Percentiles rank a stretch among this genome's conserved stretches.
phyloP scores from a whole-genome alignment of 768 basidiomycete genomes.

The Amanita thiersii region DNA sequence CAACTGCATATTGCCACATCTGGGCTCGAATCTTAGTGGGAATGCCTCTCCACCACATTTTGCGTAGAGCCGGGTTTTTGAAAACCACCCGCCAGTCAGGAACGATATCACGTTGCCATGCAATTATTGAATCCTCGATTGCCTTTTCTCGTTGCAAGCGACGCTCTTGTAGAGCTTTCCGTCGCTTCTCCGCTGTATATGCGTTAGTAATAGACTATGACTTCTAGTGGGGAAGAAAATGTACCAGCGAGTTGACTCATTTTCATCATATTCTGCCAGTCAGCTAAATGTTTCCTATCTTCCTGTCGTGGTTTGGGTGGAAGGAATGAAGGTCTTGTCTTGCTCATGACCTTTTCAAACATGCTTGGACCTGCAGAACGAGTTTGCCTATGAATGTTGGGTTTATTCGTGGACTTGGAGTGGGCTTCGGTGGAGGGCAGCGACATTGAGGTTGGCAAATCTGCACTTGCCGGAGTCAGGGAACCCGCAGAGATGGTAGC shows the following conservation, averaged over 20 bases:
- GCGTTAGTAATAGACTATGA: conserved; percentile 2
- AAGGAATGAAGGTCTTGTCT: conserved; percentile 76
- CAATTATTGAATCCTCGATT: conserved; percentile 59
- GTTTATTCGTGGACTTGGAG: conserved; percentile 16
- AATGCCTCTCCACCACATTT: conserved; percentile 85
- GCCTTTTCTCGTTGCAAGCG: conserved; percentile 54
- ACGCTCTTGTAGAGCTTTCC: conserved; percentile 53
- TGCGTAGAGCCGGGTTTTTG: conserved; percentile 54
- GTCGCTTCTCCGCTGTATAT: conserved; percentile 61
- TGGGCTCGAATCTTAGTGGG: conserved; percentile 71
- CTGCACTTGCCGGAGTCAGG: neutral
- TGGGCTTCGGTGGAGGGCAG: neutral
- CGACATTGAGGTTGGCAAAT: neutral
- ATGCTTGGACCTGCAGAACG: conserved; percentile 60
- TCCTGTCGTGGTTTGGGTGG: conserved; percentile 76
- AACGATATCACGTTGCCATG: conserved; percentile 74
- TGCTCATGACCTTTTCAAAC: conserved; percentile 75
- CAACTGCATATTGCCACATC: conserved; percentile 83
- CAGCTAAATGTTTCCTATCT: conserved; percentile 75
- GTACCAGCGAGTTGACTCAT: conserved; percentile 66
- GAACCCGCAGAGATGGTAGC: conserved; percentile 10
- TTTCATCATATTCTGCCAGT: conserved; percentile 87
- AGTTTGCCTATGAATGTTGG: conserved; percentile 29
- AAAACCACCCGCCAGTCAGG: conserved; percentile 79
- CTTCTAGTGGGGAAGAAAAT: conserved; percentile 14